Conservation (phyloP, 768 basidiomycete genomes). For the Amanita molliuscula region DNA sequence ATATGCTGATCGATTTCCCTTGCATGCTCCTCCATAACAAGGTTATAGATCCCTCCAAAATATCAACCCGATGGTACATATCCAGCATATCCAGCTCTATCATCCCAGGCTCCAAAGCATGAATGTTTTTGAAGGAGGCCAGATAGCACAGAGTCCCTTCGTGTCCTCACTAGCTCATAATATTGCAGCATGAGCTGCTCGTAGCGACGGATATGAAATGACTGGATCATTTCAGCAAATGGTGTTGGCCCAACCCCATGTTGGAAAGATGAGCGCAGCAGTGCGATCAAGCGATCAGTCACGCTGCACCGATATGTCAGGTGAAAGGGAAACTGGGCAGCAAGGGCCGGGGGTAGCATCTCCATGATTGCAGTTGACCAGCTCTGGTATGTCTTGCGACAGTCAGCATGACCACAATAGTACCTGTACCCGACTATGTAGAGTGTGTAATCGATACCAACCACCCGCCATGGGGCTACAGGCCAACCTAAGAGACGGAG, state of each 20-base stretch:
- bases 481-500: conserved; percentile 9
- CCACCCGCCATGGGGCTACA: conserved; percentile 7
- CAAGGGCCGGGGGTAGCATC: conserved; percentile 5
- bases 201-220: conserved; percentile 12
- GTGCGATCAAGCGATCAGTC: conserved; percentile 8
- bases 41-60: conserved; percentile 15
- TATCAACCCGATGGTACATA: conserved; percentile 14
- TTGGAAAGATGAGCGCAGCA: conserved; percentile 13
- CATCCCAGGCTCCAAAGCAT: conserved; percentile 1
- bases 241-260: conserved; percentile 16
- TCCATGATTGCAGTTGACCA: conserved; percentile 4
- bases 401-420: conserved; percentile 3
- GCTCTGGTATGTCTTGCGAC: conserved; percentile 1
- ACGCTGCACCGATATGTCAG: conserved; percentile 14
- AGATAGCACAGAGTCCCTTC: conserved; percentile 7
- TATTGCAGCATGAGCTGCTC: conserved; percentile 9
- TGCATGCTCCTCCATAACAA: conserved; percentile 13
- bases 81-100: conserved; percentile 12
- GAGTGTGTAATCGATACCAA: conserved; percentile 9
- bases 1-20: conserved; percentile 15
- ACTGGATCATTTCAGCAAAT: conserved; percentile 13
- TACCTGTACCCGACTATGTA: conserved; percentile 11
- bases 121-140: conserved; percentile 1
- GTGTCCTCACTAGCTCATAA: background rate
- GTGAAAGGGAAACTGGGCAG: conserved; percentile 12